Evolutionary conservation across 352 stramenopile species (phyloP), one percentile per base, ranked within the genome.

Genomic region (Pythium sp.): DNA sequence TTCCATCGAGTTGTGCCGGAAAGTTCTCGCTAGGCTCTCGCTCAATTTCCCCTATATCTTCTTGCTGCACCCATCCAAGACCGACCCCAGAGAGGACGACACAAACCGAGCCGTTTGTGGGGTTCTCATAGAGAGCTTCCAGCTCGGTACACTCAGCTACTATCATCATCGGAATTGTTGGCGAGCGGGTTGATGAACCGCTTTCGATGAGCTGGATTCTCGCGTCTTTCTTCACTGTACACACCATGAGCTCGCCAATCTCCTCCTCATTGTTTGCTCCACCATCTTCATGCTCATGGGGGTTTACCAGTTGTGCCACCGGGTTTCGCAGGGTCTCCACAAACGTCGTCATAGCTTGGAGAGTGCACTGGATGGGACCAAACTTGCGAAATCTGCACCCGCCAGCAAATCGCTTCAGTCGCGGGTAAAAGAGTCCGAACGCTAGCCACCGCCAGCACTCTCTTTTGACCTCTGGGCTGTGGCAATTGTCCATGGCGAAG

Each of bases 361-460:
- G 41, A 12, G 59, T 30, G 15, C 38, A 38, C 11, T 34, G 15
- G n/a, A 64, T 22, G 3, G 59, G 28, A 28, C 59, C 59, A 30
- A 64, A 9, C 30, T 53, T 24, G 30, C 41, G 15, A 11, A 64
- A 6, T 34, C 8, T 30, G 41, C 11, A 26, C 1, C 4, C 22
- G 18, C 59, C 5, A 18, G 41, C 15, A n/a, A 56, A 56, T 14
- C 59, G 41, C 41, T 41, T 64, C 5, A 9, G 41, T 6, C 59
- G 59, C 3, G 41, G 41, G 3, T 54, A 57, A 26, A 64, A 56
- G 4, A 64, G 59, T 11, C 38, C 59, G 14, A 64, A 64, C 15
- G 41, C 41, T 9, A 64, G 59, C 59, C 59, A 64, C 9, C 18
- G 41, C 59, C 59, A 64, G 41, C 41, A 64, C 59, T 51, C 59